A percentile compares a stretch with the other conserved stretches of the same genome.
phyloP scores from a whole-genome alignment of 345 rosid species.

The Ceriops zippeliana region DNA sequence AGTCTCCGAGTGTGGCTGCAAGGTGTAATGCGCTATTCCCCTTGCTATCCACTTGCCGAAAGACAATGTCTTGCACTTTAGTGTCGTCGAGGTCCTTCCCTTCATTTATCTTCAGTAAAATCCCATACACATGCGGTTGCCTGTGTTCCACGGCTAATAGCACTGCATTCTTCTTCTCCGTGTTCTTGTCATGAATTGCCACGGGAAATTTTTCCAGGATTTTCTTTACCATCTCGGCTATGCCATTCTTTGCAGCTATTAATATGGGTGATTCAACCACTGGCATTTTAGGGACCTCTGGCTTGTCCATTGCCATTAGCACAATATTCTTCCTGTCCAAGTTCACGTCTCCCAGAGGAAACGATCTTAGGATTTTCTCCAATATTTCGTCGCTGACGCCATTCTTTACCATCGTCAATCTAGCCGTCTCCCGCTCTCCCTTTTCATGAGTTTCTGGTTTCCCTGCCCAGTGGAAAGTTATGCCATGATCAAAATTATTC shows the following conservation, averaged over 20 bases:
- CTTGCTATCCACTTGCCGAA: slow-evolving; percentile 33
- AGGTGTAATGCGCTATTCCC: slow-evolving; percentile 58
- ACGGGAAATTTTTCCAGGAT: slow-evolving; percentile 28
- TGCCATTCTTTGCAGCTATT: slow-evolving; percentile 33
- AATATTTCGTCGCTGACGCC: neutral
- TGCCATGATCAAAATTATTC: too few species aligned
- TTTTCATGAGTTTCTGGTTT: neutral
- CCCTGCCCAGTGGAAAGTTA: neutral
- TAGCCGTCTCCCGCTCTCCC: neutral
- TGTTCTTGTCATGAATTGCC: slow-evolving; percentile 29
- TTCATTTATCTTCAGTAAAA: slow-evolving; percentile 17
- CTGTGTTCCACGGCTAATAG: slow-evolving; percentile 51
- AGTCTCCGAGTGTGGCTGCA: slow-evolving; percentile 41
- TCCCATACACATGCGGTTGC: slow-evolving; percentile 38
- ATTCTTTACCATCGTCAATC: neutral
- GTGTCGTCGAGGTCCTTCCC: neutral
- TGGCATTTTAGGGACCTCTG: neutral
- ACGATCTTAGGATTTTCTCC: neutral
- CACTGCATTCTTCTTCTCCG: slow-evolving; percentile 29
- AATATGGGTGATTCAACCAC: slow-evolving; percentile 22
- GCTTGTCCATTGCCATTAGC: slow-evolving; percentile 5
- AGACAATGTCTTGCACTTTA: slow-evolving; percentile 25
- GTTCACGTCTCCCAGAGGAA: neutral
- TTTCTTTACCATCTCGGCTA: slow-evolving; percentile 30
- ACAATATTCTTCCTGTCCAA: slow-evolving; percentile 16